Conservation (phyloP, 1,284 basidiomycete genomes). For the Phellinidium pouzarii region DNA sequence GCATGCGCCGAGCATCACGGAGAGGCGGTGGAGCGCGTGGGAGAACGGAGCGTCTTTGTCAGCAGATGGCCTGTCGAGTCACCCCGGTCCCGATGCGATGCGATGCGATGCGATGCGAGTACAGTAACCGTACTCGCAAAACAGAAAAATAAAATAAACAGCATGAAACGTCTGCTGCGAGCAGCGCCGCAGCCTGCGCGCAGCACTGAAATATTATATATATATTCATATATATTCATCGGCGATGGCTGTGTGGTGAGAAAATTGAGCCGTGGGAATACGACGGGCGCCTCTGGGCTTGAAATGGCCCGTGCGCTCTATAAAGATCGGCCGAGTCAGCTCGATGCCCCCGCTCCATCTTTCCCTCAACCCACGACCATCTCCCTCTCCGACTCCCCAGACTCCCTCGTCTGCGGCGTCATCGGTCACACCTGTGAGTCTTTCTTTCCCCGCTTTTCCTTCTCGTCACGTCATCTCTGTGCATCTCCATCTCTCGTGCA, state of each 20-base stretch:
- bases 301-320: conserved; percentile 16
- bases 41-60: conserved; percentile 1
- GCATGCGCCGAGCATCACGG: conserved; percentile 10
- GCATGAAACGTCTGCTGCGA: too few species aligned
- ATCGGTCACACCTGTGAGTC: conserved; percentile 18
- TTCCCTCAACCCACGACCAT: conserved; percentile 17
- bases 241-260: background rate
- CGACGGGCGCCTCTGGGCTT: conserved; percentile 21
- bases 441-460: conserved; percentile 6
- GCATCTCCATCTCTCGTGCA: background rate
- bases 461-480: conserved; percentile 15
- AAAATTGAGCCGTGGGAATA: conserved; percentile 12
- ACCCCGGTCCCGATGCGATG: background rate
- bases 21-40: conserved; percentile 9
- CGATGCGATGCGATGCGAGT: background rate
- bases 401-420: conserved; percentile 20
- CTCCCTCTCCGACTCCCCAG: conserved; percentile 19
- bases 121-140: background rate
- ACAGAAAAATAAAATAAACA: too few species aligned
- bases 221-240: too few species aligned
- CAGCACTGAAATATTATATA: too few species aligned
- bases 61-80: background rate
- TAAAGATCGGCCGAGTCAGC: conserved; percentile 23
- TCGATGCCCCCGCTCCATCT: conserved; percentile 14
- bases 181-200: too few species aligned